These are phyloP conservation scores for Xylaria palmicola DNA, from an alignment of 495 filamentous ascomycete species.

Conservation along the genomic window DNA sequence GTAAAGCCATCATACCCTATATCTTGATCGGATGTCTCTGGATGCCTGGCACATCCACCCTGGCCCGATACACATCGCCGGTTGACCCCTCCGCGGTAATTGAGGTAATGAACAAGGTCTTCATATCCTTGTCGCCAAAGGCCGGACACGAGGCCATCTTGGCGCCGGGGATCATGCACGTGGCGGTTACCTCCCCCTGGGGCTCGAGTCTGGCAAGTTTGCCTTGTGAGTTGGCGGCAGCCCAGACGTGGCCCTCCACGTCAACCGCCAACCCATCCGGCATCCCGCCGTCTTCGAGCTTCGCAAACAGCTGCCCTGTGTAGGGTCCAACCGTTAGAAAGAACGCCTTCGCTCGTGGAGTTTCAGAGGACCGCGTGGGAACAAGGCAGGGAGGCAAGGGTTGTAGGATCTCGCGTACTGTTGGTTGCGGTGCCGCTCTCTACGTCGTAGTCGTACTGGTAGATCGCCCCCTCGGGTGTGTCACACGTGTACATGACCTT, in stretches of 20 bases:
- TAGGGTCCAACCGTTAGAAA: background rate
- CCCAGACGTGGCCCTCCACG: constrained; percentile 29
- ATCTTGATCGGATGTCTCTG: constrained; percentile 3
- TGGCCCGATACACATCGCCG: constrained; percentile 13
- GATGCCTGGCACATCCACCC: constrained; percentile 12
- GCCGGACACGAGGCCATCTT: constrained; percentile 30
- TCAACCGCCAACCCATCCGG: constrained; percentile 31
- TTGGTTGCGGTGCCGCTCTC: constrained; percentile 22
- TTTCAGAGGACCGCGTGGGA: no score
- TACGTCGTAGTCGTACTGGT: constrained; percentile 25
- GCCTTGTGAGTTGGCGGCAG: constrained; percentile 25
- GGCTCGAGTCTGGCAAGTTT: constrained; percentile 26
- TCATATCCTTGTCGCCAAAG: constrained; percentile 27
- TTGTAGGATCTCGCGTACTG: no score
- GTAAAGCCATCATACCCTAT: background rate
- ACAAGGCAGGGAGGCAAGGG: no score
- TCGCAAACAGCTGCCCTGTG: constrained; percentile 19
- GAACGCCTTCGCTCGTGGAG: no score
- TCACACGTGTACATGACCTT: constrained; percentile 24
- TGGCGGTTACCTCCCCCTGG: constrained; percentile 20
- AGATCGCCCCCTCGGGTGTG: constrained; percentile 23
- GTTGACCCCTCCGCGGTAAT: constrained; percentile 8
- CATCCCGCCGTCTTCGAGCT: constrained; percentile 22
- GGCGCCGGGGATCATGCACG: constrained; percentile 23
- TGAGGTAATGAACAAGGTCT: constrained; percentile 12